A percentile compares a stretch with the other conserved stretches of the same genome.
These are phyloP conservation scores for Gossypioides kirkii DNA, from an alignment of 345 rosid species.

Conservation along the genomic window DNA sequence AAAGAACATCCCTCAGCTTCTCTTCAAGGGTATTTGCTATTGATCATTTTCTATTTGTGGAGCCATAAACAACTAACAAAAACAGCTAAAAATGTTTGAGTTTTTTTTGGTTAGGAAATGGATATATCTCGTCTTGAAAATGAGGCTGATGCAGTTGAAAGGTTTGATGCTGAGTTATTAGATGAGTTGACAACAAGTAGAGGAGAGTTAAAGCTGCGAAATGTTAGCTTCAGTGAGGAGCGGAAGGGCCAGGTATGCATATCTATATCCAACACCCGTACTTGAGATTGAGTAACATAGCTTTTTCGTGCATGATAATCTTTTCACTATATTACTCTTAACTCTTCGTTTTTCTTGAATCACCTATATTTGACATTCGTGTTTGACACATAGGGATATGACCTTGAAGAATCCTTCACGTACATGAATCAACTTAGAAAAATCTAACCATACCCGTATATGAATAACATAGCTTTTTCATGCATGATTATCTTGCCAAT, in stretches of 20 bases:
- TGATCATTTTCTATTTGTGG: not conserved
- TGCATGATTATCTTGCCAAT: not conserved
- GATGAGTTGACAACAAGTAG: constrained; percentile 77
- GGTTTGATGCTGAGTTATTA: constrained; percentile 55
- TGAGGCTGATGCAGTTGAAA: constrained; percentile 33
- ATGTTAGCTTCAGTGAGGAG: constrained; percentile 49
- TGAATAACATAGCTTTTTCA: not conserved
- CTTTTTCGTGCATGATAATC: not conserved
- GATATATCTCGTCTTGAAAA: constrained; percentile 18
- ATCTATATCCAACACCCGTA: no score
- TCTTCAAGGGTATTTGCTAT: constrained; percentile 30
- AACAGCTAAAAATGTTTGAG: not conserved
- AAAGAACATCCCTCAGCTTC: constrained; percentile 31
- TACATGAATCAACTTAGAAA: no score
- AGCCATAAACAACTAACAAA: not conserved
- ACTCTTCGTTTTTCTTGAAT: no score
- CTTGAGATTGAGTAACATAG: no score
- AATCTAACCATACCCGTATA: not conserved
- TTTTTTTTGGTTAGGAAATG: constrained; percentile 29
- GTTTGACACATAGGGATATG: no score
- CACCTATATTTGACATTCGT: no score
- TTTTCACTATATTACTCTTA: no score
- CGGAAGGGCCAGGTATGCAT: constrained; percentile 22
- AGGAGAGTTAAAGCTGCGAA: constrained; percentile 68
- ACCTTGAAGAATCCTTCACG: no score